Conservation (phyloP, 768 basidiomycete species). For the Cubamyces sp. region DNA sequence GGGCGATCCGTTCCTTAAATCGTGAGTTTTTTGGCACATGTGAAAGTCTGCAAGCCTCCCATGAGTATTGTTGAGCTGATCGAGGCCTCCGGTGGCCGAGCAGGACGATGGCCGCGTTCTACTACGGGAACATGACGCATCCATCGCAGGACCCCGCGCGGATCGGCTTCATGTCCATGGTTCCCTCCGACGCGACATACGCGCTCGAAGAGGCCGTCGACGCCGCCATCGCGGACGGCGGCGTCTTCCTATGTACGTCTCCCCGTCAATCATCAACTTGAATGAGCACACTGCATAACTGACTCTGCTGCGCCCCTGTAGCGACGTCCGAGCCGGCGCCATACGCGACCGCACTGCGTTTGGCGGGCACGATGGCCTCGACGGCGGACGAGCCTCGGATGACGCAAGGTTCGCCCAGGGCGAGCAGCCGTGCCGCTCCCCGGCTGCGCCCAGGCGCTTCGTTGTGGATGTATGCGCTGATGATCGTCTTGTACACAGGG, state of each 20-base stretch:
- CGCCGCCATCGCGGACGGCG: conserved; percentile 34
- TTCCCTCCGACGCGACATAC: conserved; percentile 56
- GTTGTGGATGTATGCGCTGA: conserved; percentile 11
- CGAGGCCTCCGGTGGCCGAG: not conserved
- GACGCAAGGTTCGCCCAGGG: conserved; percentile 17
- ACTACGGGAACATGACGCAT: conserved; percentile 72
- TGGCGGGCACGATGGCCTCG: not conserved
- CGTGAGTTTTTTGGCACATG: conserved; percentile 45
- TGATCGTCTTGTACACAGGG: conserved; percentile 9
- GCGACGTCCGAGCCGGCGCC: conserved; percentile 15
- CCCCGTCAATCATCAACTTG: not conserved
- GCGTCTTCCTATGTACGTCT: conserved; percentile 38
- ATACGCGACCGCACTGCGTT: not conserved
- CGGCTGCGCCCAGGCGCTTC: not conserved
- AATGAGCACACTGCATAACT: not conserved
- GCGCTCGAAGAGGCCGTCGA: conserved; percentile 41
- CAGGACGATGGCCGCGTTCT: conserved; percentile 68
- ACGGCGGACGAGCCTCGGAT: not conserved
- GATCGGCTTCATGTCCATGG: conserved; percentile 73
- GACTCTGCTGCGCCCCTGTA: not conserved
- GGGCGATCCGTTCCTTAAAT: conserved; percentile 76
- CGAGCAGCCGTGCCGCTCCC: conserved; percentile 5
- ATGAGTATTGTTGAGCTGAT: no score
- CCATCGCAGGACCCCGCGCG: conserved; percentile 71
- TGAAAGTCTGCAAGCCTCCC: not conserved